A percentile compares a stretch with the other conserved stretches of the same genome.
Conservation (phyloP, 306 rosid genomes). For the Medicago lupulina region DNA sequence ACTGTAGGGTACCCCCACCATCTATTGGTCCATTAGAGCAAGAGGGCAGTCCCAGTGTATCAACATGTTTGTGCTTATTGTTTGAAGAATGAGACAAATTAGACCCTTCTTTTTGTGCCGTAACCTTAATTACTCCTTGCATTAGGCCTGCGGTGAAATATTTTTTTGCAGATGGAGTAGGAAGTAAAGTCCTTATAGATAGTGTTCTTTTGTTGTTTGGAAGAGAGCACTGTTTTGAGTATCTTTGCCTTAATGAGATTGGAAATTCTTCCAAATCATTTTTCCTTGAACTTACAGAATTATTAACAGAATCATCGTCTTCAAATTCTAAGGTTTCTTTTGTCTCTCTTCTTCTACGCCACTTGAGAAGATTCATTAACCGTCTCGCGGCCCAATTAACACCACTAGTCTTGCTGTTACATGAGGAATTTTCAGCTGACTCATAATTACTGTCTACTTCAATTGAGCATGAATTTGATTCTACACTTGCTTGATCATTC, state of each 20-base stretch:
- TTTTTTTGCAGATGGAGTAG: conserved; percentile 71
- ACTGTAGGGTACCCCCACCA: conserved; percentile 35
- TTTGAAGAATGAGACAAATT: conserved; percentile 51
- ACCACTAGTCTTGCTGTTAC: conserved; percentile 55
- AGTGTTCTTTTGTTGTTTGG: conserved; percentile 66
- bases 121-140: conserved; percentile 89
- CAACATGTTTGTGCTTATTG: conserved; percentile 49
- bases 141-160: conserved; percentile 69
- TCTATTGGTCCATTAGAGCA: conserved; percentile 43
- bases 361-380: conserved; percentile 67
- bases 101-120: conserved; percentile 53
- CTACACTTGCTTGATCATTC: conserved; percentile 59
- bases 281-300: conserved; percentile 46
- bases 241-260: conserved; percentile 75
- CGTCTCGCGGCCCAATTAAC: conserved; percentile 53
- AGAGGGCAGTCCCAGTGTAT: conserved; percentile 46
- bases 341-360: conserved; percentile 62
- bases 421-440: conserved; percentile 47
- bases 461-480: conserved; percentile 55
- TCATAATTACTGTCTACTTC: conserved; percentile 48
- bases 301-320: conserved; percentile 53
- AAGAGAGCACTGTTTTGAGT: conserved; percentile 60
- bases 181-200: conserved; percentile 52
- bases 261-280: conserved; percentile 47
- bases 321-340: conserved; percentile 43